phyloP scores from a whole-genome alignment of 2,329 filamentous ascomycete genomes.

The Phaeosphaeriaceae sp. region DNA sequence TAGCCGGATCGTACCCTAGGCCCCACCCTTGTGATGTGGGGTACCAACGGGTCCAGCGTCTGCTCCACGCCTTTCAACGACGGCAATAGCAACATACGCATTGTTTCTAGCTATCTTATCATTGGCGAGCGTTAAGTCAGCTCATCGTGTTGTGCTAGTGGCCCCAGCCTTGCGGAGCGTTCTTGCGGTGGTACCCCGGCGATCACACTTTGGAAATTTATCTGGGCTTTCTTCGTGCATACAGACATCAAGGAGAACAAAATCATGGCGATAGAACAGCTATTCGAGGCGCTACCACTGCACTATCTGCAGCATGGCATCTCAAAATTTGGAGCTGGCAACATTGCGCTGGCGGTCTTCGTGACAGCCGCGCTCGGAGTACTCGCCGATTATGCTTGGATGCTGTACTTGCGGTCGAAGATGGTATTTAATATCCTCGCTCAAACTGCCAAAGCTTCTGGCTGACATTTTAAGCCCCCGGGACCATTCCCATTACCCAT shows the following conservation, averaged over 20 bases:
- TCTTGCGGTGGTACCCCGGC: not conserved
- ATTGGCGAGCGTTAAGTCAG: not conserved
- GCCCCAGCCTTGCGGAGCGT: not conserved
- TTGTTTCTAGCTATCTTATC: not conserved
- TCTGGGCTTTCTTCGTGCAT: not conserved
- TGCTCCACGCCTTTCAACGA: not conserved
- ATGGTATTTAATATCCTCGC: conserved; percentile 47
- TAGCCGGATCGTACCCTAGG: conserved; percentile 26
- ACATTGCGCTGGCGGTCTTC: conserved; percentile 30
- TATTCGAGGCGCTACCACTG: conserved; percentile 38
- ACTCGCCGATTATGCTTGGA: conserved; percentile 57
- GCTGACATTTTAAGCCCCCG: conserved; percentile 54
- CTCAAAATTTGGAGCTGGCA: conserved; percentile 36
- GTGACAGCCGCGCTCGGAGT: conserved; percentile 31
- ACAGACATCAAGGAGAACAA: not conserved
- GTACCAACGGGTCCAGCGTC: conserved; percentile 10
- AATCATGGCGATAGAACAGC: conserved; percentile 39
- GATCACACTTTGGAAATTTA: not conserved
- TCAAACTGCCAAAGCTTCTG: not conserved
- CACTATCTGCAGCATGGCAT: conserved; percentile 41
- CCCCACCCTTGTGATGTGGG: conserved; percentile 43
- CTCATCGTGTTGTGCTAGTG: not conserved
- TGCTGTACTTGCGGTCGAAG: conserved; percentile 59
- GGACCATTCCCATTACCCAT: conserved; percentile 64
- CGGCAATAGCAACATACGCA: not conserved